These are phyloP conservation scores for Corniculantispora saksenae DNA, from an alignment of 2,329 filamentous ascomycete genomes.

Conservation along the genomic window DNA sequence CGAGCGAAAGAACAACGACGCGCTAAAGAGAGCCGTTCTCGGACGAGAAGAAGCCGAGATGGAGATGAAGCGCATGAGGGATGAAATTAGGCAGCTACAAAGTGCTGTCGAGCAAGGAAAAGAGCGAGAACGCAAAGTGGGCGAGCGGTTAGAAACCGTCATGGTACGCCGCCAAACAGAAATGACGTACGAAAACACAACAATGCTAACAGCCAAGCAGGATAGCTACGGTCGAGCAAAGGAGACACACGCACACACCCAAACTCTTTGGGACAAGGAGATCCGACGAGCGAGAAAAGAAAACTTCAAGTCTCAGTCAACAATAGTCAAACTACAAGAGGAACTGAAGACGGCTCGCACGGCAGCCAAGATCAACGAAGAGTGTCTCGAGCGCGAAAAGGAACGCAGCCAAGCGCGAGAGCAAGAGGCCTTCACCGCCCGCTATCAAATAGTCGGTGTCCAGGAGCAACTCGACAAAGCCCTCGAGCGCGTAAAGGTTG, in stretches of 20 bases:
- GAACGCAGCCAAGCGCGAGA: slow-evolving; percentile 62
- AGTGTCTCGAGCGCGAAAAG: slow-evolving; percentile 63
- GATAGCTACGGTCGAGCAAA: slow-evolving; percentile 71
- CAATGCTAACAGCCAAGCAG: slow-evolving; percentile 41
- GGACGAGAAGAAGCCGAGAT: slow-evolving; percentile 71
- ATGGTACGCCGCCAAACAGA: slow-evolving; percentile 56
- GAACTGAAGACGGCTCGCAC: slow-evolving; percentile 65
- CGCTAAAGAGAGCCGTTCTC: slow-evolving; percentile 65
- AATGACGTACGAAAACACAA: neutral
- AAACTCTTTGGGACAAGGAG: slow-evolving; percentile 73
- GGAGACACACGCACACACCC: slow-evolving; percentile 66
- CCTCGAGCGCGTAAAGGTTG: slow-evolving; percentile 61
- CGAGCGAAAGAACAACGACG: slow-evolving; percentile 65
- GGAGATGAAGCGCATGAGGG: slow-evolving; percentile 64
- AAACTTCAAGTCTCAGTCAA: slow-evolving; percentile 72
- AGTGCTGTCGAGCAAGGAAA: slow-evolving; percentile 64
- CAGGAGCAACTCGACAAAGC: slow-evolving; percentile 69
- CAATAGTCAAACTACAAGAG: slow-evolving; percentile 70
- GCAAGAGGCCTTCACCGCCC: slow-evolving; percentile 68
- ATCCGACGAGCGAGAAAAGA: slow-evolving; percentile 70
- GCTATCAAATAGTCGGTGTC: slow-evolving; percentile 64
- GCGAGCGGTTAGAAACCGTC: slow-evolving; percentile 66
- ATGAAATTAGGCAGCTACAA: slow-evolving; percentile 58
- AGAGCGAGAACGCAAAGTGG: slow-evolving; percentile 65
- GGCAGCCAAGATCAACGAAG: slow-evolving; percentile 56